A percentile compares a stretch with the other conserved stretches of the same genome.
These are phyloP conservation scores for Pseudogymnoascus verrucosus DNA, from an alignment of 2,329 filamentous ascomycete species.

Conservation along the genomic window DNA sequence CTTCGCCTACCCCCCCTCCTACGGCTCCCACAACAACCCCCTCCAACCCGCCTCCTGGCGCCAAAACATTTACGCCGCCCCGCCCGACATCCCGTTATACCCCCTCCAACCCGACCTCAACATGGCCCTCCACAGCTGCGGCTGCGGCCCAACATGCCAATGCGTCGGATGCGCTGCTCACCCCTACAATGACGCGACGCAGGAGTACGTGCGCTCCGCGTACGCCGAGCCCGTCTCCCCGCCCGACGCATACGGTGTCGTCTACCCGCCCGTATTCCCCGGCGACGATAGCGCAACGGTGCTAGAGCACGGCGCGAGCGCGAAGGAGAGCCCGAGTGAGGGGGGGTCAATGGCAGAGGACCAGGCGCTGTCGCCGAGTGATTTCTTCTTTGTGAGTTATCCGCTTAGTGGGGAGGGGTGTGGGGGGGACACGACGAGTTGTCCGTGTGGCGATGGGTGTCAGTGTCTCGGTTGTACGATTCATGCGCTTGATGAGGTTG, in stretches of 20 bases:
- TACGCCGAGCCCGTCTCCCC: slow-evolving; percentile 22
- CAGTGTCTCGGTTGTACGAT: slow-evolving; percentile 50
- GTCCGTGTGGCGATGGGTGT: slow-evolving; percentile 53
- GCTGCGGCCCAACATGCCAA: slow-evolving; percentile 57
- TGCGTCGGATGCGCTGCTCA: slow-evolving; percentile 62
- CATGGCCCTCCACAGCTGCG: slow-evolving; percentile 41
- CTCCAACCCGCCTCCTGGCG: slow-evolving; percentile 47
- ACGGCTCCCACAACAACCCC: slow-evolving; percentile 47
- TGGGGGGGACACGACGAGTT: slow-evolving; percentile 41
- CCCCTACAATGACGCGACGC: slow-evolving; percentile 58
- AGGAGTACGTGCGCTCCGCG: slow-evolving; percentile 44
- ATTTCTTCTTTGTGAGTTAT: slow-evolving; percentile 54
- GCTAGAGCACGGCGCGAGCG: slow-evolving; percentile 31
- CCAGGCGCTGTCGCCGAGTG: slow-evolving; percentile 37
- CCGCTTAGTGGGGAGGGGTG: slow-evolving; percentile 39
- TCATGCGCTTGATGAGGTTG: slow-evolving; percentile 27
- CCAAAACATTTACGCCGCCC: slow-evolving; percentile 34
- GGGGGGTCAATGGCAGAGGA: slow-evolving; percentile 32
- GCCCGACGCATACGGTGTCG: slow-evolving; percentile 16
- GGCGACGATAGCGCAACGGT: slow-evolving; percentile 36
- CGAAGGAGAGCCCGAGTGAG: background rate
- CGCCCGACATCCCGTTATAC: slow-evolving; percentile 18
- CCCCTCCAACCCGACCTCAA: slow-evolving; percentile 23
- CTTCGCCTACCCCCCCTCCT: too few relatives aligned
- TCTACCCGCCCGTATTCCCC: slow-evolving; percentile 25